Percentiles rank a stretch among this genome's conserved stretches.
These are phyloP conservation scores for Blepharisma undulans DNA, from an alignment of 169 alveolate species.

Conservation along the genomic window DNA sequence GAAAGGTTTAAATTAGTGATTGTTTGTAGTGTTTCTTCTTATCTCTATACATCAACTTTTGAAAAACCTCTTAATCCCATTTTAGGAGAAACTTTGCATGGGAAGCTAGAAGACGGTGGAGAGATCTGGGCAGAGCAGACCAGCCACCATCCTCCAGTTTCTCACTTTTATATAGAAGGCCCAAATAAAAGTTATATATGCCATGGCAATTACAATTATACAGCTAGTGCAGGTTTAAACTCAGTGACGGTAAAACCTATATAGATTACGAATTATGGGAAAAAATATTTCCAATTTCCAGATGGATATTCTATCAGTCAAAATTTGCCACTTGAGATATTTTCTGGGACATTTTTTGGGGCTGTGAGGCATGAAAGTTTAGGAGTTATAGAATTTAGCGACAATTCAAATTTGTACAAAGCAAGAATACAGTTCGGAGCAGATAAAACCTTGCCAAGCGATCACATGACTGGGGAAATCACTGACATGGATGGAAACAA, in stretches of 20 bases:
- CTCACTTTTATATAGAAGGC: conserved; percentile 68
- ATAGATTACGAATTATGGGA: conserved; percentile 60
- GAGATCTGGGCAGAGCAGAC: conserved; percentile 72
- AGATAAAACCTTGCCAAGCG: conserved; percentile 54
- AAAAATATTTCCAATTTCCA: conserved; percentile 57
- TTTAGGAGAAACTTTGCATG: conserved; percentile 86
- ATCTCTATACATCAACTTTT: conserved; percentile 57
- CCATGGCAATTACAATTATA: conserved; percentile 61
- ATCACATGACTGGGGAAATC: conserved; percentile 75
- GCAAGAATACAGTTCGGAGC: conserved; percentile 51
- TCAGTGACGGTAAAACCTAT: conserved; percentile 45
- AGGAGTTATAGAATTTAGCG: conserved; percentile 61
- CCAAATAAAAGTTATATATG: conserved; percentile 60
- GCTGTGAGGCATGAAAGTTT: conserved; percentile 66
- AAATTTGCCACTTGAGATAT: conserved; percentile 66
- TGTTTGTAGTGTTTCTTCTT: conserved; percentile 58
- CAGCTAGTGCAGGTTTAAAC: conserved; percentile 21
- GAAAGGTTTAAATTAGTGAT: conserved; percentile 70
- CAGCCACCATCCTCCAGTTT: conserved; percentile 81
- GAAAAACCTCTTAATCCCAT: conserved; percentile 88
- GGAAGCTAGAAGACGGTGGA: conserved; percentile 72
- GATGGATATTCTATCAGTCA: conserved; percentile 62
- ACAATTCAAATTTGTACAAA: conserved; percentile 50
- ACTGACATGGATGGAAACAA: conserved; percentile 48
- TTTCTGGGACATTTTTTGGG: conserved; percentile 70